Evolutionary conservation across 2,329 filamentous ascomycete genomes (phyloP), one percentile per base, ranked within the genome.

Genomic region (Didymella sp.): DNA sequence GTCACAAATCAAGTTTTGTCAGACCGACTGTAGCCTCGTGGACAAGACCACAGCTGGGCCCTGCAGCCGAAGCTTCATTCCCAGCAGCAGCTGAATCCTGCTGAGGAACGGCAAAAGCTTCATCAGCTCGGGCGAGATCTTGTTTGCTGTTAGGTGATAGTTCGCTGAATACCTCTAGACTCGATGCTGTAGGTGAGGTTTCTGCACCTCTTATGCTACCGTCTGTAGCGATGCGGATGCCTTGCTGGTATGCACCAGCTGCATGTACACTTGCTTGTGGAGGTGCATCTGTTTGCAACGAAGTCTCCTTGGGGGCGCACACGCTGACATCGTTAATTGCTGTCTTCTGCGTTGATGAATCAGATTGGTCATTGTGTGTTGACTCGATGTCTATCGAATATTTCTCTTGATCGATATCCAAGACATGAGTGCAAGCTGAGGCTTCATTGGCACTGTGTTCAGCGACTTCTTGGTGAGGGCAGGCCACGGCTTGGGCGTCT

Each of bases 401-500:
- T 54, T 56, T 56, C 9, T 35, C 28, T n/a, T 31, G 53, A 60
- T 62, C 60, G 46, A 33, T 54, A 49, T 25, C 42, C 58, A 62
- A 64, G 62, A 45, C 37, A 48, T 50, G 56, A 50, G 45, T 41
- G 37, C 31, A 33, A 25, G 38, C 49, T 51, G 49, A 45, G 56
- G 44, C 25, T 38, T 45, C 19, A 30, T 59, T 61, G 53, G 60
- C 59, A 59, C 31, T 22, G 37, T 35, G 17, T 28, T 58, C 41
- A 45, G 47, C 40, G 17, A 35, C 45, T 28, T 57, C 62, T 68
- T 68, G 60, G 59, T 60, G 53, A 58, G 52, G 27, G 47, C 43
- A 60, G 56, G 61, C 51, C 47, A 33, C 35, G 48, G 59, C 51
- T 62, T 70, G 68, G 60, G 51, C 51, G 46, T 62, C 67, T 67